phyloP scores from a whole-genome alignment of 192 early-diverging fungal genomes.

The Entomortierella lignicola region DNA sequence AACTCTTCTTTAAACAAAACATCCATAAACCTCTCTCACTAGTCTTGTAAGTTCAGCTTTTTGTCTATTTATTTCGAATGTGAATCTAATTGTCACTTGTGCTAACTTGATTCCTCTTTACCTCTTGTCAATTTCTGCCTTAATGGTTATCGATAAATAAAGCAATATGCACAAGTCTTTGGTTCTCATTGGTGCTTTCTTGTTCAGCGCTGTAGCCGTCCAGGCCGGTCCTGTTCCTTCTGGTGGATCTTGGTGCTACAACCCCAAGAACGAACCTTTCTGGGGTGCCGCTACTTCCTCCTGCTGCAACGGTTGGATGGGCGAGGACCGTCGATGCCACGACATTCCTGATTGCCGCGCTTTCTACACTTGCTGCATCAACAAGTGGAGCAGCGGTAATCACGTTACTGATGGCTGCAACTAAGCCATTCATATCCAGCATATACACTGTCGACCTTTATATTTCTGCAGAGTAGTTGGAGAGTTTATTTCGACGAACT shows the following conservation, averaged over 20 bases:
- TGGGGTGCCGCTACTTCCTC: conserved; percentile 31
- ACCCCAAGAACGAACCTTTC: conserved; percentile 30
- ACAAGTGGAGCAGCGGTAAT: conserved; percentile 29
- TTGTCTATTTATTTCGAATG: no score
- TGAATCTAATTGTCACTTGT: no score
- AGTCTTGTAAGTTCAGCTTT: no score
- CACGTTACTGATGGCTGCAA: conserved; percentile 19
- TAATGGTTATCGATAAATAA: no score
- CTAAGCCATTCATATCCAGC: conserved; percentile 4
- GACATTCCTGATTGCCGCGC: conserved; percentile 27
- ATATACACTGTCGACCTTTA: no score
- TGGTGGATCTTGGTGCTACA: conserved; percentile 38
- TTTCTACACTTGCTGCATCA: conserved; percentile 44
- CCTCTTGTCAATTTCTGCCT: no score
- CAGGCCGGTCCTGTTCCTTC: conserved; percentile 16
- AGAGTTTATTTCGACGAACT: no score
- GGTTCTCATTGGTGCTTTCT: conserved; percentile 29
- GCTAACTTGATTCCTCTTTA: no score
- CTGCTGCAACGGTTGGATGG: conserved; percentile 41
- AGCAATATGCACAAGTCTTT: conserved; percentile 39
- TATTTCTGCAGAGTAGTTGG: no score
- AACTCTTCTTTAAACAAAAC: no score
- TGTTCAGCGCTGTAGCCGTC: conserved; percentile 18
- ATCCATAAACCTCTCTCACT: no score
- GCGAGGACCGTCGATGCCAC: conserved; percentile 31